A percentile compares a stretch with the other conserved stretches of the same genome.
These are phyloP conservation scores for Chlamydomonas sp. DNA, from an alignment of 139 green algal genomes.

Conservation along the genomic window DNA sequence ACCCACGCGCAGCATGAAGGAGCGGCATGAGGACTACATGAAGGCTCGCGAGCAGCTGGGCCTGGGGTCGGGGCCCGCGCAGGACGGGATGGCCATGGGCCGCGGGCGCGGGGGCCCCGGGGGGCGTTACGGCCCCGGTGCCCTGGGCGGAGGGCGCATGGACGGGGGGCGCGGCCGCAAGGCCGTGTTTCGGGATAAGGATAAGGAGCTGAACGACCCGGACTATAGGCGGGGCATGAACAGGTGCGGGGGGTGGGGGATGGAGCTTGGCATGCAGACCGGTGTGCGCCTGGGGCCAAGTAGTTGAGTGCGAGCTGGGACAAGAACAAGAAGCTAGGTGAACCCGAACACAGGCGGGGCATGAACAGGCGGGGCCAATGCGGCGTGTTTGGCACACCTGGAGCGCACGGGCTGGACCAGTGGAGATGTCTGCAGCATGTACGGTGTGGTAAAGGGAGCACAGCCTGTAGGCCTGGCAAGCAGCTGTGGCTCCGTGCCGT, in stretches of 20 bases:
- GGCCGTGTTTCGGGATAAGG: slow-evolving; percentile 48
- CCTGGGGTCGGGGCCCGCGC: not conserved
- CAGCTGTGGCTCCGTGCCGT: too few species aligned
- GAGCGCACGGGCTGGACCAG: too few species aligned
- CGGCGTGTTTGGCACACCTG: not conserved
- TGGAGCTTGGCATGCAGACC: not conserved
- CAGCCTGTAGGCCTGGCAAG: too few species aligned
- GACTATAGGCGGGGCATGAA: slow-evolving; percentile 41
- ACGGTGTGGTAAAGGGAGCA: too few species aligned
- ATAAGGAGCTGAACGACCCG: slow-evolving; percentile 40
- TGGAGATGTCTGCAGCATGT: too few species aligned
- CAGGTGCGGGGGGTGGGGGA: slow-evolving; percentile 4
- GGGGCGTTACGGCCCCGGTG: not conserved
- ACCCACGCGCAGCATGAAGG: slow-evolving; percentile 25
- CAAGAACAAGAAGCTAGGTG: slow-evolving; percentile 39
- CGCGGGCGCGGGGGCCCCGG: slow-evolving; percentile 12
- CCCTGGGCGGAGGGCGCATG: not conserved
- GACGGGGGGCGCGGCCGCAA: slow-evolving; percentile 43
- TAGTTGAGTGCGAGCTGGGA: not conserved
- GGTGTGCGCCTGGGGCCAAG: not conserved
- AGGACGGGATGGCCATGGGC: not conserved
- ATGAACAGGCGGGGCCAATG: slow-evolving; percentile 19
- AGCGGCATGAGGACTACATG: slow-evolving; percentile 41
- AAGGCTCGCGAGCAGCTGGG: slow-evolving; percentile 36
- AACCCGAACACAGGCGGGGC: slow-evolving; percentile 41